Evolutionary conservation across 805 yeast genomes (phyloP).

Genomic region (Kuraishia piskuri): DNA sequence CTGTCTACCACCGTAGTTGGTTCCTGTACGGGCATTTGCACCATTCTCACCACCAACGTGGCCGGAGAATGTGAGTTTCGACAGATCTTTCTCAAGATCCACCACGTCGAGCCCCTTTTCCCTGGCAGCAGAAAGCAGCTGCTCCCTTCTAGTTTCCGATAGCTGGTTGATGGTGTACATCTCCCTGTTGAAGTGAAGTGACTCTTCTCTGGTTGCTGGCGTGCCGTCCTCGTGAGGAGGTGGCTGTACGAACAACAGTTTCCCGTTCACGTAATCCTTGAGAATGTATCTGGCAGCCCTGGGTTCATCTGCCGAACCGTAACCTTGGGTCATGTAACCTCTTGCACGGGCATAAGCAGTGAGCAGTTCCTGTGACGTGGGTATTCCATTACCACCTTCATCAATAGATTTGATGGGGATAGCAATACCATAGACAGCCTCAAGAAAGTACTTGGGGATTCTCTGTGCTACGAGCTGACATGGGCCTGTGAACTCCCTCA

Average conservation of each 20-base stretch:
- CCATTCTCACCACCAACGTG: conserved; percentile 45
- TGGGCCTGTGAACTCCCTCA: conserved; percentile 89
- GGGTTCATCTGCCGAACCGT: conserved; percentile 93
- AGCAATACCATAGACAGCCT: conserved; percentile 89
- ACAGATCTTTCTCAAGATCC: conserved; percentile 61
- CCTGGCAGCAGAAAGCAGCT: conserved; percentile 55
- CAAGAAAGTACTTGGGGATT: conserved; percentile 81
- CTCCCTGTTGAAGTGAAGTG: conserved; percentile 64
- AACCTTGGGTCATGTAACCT: conserved; percentile 96
- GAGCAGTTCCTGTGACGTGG: conserved; percentile 82
- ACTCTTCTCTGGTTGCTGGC: conserved; percentile 40
- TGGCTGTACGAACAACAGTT: conserved; percentile 74
- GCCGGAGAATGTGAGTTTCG: conserved; percentile 68
- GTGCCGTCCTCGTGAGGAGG: conserved; percentile 72
- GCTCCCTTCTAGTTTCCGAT: conserved; percentile 68
- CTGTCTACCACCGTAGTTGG: conserved; percentile 72
- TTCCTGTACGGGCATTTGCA: conserved; percentile 38
- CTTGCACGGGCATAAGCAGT: conserved; percentile 93
- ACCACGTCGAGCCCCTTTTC: conserved; percentile 50
- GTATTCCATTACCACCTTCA: conserved; percentile 86
- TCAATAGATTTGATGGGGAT: conserved; percentile 65
- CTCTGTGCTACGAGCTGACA: conserved; percentile 76
- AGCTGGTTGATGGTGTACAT: conserved; percentile 56
- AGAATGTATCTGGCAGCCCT: conserved; percentile 88
- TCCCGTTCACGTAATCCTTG: conserved; percentile 93